These are phyloP conservation scores for Aspergillus egyptiacus DNA, from an alignment of 495 filamentous ascomycete species.

Conservation along the genomic window DNA sequence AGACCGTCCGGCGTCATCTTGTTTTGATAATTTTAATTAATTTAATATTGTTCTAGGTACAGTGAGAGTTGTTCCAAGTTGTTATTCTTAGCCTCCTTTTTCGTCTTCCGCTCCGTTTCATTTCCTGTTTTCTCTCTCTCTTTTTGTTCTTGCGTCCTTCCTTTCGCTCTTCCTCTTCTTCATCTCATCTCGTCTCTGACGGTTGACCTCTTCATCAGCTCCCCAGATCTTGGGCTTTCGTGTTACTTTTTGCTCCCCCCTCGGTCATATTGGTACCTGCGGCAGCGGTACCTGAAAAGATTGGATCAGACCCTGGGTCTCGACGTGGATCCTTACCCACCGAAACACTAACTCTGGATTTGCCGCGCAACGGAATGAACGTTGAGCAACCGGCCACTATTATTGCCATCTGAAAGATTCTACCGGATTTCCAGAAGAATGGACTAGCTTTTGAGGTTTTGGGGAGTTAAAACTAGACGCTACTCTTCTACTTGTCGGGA, in stretches of 20 bases:
- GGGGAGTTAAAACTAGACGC: background rate
- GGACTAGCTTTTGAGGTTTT: slow-evolving; percentile 8
- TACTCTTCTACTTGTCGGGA: background rate
- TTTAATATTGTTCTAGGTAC: no score
- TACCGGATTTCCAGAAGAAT: slow-evolving; percentile 6
- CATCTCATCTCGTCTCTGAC: background rate
- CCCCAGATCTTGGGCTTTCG: no score
- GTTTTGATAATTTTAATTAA: slow-evolving; percentile 6
- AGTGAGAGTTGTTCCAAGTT: no score
- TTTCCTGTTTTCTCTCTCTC: background rate
- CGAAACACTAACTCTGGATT: slow-evolving; percentile 1
- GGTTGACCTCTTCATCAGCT: background rate
- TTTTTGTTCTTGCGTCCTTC: background rate
- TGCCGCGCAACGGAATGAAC: slow-evolving; percentile 14
- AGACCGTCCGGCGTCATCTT: no score
- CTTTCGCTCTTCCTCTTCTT: slow-evolving; percentile 1
- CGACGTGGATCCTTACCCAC: slow-evolving; percentile 22
- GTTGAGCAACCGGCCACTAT: slow-evolving; percentile 13
- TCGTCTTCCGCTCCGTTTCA: slow-evolving; percentile 1
- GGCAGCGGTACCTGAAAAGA: background rate
- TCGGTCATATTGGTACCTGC: background rate
- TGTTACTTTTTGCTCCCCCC: no score
- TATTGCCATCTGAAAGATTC: slow-evolving; percentile 9
- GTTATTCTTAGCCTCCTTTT: slow-evolving; percentile 9
- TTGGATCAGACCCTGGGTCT: slow-evolving; percentile 18